These are phyloP conservation scores for Drosera spatulata DNA, from an alignment of 179 eudicot genomes.

Conservation along the genomic window DNA sequence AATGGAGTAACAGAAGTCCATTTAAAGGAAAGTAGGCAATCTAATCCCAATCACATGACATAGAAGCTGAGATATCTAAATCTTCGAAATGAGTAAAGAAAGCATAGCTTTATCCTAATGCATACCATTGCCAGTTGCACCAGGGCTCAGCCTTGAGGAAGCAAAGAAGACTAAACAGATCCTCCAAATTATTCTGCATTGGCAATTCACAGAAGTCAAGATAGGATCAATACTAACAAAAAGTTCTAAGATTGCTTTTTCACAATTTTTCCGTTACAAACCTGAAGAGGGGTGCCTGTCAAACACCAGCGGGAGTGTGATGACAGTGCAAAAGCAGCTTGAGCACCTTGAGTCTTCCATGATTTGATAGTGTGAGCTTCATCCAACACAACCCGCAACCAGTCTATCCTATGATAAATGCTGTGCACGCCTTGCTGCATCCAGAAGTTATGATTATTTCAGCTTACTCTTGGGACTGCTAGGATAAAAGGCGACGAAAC, in stretches of 20 bases:
- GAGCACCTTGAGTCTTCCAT: slow-evolving; percentile 41
- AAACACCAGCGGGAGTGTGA: slow-evolving; percentile 62
- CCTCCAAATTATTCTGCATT: slow-evolving; percentile 63
- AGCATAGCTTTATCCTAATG: not conserved
- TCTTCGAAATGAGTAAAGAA: not conserved
- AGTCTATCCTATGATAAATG: slow-evolving; percentile 45
- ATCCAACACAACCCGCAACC: slow-evolving; percentile 54
- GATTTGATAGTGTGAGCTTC: slow-evolving; percentile 69
- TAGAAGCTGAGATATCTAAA: too few relatives aligned
- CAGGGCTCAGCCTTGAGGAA: slow-evolving; percentile 31
- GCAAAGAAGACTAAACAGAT: slow-evolving; percentile 37
- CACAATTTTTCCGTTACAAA: slow-evolving; percentile 5
- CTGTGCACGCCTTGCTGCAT: slow-evolving; percentile 30
- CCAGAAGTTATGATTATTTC: too few relatives aligned
- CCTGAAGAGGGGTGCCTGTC: slow-evolving; percentile 73
- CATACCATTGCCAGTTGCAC: slow-evolving; percentile 70
- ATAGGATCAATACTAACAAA: too few relatives aligned
- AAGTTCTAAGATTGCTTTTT: not conserved
- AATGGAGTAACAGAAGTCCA: too few relatives aligned
- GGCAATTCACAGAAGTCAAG: not conserved
- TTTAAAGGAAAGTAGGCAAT: too few relatives aligned
- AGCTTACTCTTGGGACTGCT: too few relatives aligned
- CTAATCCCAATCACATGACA: too few relatives aligned
- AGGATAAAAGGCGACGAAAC: too few relatives aligned
- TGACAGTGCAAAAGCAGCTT: slow-evolving; percentile 43